A percentile compares a stretch with the other conserved stretches of the same genome.
Conservation (phyloP, 306 rosid genomes). For the Lathyrus aphaca region DNA sequence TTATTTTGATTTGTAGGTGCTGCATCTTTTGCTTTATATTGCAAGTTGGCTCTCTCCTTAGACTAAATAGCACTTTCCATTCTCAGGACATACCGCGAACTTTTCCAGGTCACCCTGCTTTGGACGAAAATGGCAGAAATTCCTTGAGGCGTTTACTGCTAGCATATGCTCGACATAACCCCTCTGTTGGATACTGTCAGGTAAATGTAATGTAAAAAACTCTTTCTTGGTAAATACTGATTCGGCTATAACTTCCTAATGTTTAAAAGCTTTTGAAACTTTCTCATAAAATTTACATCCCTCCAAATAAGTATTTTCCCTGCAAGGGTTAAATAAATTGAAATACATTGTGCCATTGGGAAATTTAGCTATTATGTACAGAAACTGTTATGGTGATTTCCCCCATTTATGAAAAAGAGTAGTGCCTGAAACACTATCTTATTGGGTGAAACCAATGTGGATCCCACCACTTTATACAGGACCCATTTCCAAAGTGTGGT, state of each 20-base stretch:
- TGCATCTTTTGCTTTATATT: slow-evolving; percentile 68
- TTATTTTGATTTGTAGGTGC: slow-evolving; percentile 90
- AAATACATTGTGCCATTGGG: slow-evolving; percentile 30
- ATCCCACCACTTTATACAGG: no score
- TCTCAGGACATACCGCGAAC: slow-evolving; percentile 95
- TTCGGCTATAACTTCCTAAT: slow-evolving; percentile 26
- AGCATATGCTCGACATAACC: slow-evolving; percentile 95
- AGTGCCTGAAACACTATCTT: no score
- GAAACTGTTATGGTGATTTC: slow-evolving; percentile 7
- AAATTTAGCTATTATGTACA: slow-evolving; percentile 5
- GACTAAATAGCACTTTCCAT: slow-evolving; percentile 45
- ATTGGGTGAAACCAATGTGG: neutral
- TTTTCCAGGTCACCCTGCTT: slow-evolving; percentile 98
- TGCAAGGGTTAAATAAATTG: slow-evolving; percentile 25
- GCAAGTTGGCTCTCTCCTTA: slow-evolving; percentile 56
- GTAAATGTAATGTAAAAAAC: slow-evolving; percentile 50
- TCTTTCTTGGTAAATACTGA: slow-evolving; percentile 35
- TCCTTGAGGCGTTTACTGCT: slow-evolving; percentile 87
- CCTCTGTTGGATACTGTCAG: slow-evolving; percentile 95
- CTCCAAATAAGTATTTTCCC: slow-evolving; percentile 32
- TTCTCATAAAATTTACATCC: slow-evolving; percentile 24
- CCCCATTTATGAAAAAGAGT: neutral
- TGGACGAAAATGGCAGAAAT: slow-evolving; percentile 81
- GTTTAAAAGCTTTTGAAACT: slow-evolving; percentile 32
- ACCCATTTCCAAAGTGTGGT: no score